Conservation (phyloP, 805 yeast species). For the Metschnikowia kofuensis region DNA sequence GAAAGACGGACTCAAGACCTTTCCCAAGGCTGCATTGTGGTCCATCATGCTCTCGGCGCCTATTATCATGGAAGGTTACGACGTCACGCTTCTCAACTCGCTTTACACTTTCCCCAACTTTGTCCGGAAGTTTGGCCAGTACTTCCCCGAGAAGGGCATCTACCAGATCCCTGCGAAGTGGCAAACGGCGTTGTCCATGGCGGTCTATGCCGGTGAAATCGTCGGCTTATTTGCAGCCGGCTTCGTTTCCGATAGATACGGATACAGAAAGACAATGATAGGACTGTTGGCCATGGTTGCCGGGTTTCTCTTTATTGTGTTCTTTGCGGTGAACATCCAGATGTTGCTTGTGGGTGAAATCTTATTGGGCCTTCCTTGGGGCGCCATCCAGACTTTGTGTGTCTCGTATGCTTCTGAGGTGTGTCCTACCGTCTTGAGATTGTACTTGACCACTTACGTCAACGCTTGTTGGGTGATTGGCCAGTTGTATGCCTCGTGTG, state of each 20-base stretch:
- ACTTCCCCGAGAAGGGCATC: constrained; percentile 23
- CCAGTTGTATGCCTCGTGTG: constrained; percentile 40
- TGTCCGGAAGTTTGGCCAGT: constrained; percentile 32
- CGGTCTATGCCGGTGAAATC: constrained; percentile 30
- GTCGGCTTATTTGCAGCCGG: constrained; percentile 48
- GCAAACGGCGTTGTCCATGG: constrained; percentile 40
- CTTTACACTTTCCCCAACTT: constrained; percentile 36
- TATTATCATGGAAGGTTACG: constrained; percentile 43
- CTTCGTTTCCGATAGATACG: constrained; percentile 41
- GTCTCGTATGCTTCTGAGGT: constrained; percentile 45
- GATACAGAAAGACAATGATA: constrained; percentile 42
- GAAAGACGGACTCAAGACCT: constrained; percentile 35
- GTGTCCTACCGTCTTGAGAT: constrained; percentile 39
- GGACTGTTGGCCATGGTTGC: constrained; percentile 25
- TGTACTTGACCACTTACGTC: constrained; percentile 37
- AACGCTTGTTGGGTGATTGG: constrained; percentile 40
- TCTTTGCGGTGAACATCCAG: constrained; percentile 34
- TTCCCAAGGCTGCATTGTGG: constrained; percentile 42
- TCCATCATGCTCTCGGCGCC: constrained; percentile 41
- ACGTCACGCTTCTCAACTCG: constrained; percentile 36
- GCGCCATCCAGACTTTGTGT: constrained; percentile 37
- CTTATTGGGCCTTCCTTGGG: constrained; percentile 42
- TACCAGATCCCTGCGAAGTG: constrained; percentile 40
- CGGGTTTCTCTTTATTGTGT: constrained; percentile 39
- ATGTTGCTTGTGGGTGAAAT: constrained; percentile 41